Conservation (phyloP, 169 alveolate genomes). For the Cryptosporidium viatorum region DNA sequence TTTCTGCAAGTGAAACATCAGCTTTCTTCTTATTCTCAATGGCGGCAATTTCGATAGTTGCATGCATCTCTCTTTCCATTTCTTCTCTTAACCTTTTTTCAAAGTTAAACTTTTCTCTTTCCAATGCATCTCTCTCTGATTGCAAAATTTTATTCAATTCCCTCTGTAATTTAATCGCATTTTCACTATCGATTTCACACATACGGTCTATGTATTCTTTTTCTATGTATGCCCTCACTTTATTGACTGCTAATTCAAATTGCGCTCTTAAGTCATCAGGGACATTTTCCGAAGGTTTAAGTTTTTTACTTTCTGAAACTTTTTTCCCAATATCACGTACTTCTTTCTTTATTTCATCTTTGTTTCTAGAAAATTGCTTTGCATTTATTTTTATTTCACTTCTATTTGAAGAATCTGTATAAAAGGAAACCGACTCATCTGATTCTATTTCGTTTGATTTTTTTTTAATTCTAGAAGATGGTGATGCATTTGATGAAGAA, state of each 20-base stretch:
- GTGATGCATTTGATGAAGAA: conserved; percentile 7
- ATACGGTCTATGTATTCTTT: conserved; percentile 67
- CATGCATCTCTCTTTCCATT: conserved; percentile 71
- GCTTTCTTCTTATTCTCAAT: conserved; percentile 62
- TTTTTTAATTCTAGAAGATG: neutral
- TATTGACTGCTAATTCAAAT: conserved; percentile 69
- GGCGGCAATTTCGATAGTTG: conserved; percentile 62
- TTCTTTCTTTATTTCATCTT: conserved; percentile 43
- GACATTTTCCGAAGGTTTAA: conserved; percentile 31
- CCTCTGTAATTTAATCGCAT: conserved; percentile 60
- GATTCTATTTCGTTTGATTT: neutral
- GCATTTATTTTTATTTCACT: neutral
- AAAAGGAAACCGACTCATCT: neutral
- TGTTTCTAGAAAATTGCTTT: conserved; percentile 2
- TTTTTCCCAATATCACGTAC: conserved; percentile 19
- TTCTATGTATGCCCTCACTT: conserved; percentile 69
- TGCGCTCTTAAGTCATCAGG: conserved; percentile 71
- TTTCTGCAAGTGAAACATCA: conserved; percentile 68
- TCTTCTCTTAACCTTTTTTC: conserved; percentile 64
- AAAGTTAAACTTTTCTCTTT: conserved; percentile 49
- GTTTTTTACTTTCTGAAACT: conserved; percentile 8
- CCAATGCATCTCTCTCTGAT: conserved; percentile 73
- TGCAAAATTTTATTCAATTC: conserved; percentile 63
- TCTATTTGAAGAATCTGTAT: conserved; percentile 3
- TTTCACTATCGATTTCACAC: conserved; percentile 64